A percentile compares a stretch with the other conserved stretches of the same genome.
phyloP scores from a whole-genome alignment of 176 grass and related monocot genomes.

The Aegilops umbellulata region DNA sequence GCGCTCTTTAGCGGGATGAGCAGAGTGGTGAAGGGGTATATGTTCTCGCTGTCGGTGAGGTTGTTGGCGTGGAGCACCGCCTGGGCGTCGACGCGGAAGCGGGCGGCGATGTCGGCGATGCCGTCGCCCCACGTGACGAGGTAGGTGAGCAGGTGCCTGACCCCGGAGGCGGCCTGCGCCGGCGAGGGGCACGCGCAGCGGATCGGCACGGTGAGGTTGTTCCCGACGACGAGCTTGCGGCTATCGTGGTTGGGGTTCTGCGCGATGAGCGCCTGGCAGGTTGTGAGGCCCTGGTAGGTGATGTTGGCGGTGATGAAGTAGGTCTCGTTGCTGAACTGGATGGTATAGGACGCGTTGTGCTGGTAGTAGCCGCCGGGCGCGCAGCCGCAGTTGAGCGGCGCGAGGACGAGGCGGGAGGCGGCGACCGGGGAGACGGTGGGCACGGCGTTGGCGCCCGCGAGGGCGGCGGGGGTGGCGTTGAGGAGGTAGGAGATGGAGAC shows the following conservation, averaged over 20 bases:
- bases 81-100: constrained; percentile 36
- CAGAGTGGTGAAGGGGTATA: constrained; percentile 81
- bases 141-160: constrained; percentile 60
- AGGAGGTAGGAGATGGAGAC: constrained; percentile 58
- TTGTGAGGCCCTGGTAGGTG: constrained; percentile 84
- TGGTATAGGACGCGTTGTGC: constrained; percentile 60
- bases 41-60: constrained; percentile 19
- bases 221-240: not conserved
- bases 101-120: constrained; percentile 30
- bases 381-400: constrained; percentile 63
- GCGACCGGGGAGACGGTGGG: constrained; percentile 21
- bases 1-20: constrained; percentile 60
- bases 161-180: constrained; percentile 40
- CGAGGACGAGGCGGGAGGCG: constrained; percentile 41
- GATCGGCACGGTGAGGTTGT: constrained; percentile 51
- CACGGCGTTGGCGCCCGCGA: constrained; percentile 32
- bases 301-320: constrained; percentile 70
- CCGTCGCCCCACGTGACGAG: constrained; percentile 46
- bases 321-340: constrained; percentile 27
- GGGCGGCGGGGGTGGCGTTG: not conserved
- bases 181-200: constrained; percentile 77
- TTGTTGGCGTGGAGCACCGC: constrained; percentile 54
- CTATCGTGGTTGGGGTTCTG: constrained; percentile 58
- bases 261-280: constrained; percentile 78
- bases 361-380: constrained; percentile 50